phyloP scores from a whole-genome alignment of 768 basidiomycete species.

The Mycena filopes region DNA sequence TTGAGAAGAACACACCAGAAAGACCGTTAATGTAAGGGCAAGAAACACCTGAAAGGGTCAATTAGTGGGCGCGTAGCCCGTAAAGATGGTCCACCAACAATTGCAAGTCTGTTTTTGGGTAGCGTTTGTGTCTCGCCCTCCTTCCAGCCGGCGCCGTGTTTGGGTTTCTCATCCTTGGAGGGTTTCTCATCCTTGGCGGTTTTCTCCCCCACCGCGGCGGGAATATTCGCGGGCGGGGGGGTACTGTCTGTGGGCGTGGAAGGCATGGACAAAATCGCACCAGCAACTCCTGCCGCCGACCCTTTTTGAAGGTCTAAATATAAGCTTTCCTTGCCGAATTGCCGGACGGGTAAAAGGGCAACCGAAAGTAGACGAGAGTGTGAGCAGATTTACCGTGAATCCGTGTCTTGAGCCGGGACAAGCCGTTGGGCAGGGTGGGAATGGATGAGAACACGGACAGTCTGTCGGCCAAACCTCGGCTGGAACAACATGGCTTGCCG shows the following conservation, averaged over 20 bases:
- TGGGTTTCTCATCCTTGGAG: slow-evolving; percentile 28
- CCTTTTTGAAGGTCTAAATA: neutral
- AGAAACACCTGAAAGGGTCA: slow-evolving; percentile 51
- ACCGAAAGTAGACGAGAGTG: neutral
- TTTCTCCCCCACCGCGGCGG: neutral
- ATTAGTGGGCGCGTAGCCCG: neutral
- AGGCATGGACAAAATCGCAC: slow-evolving; percentile 31
- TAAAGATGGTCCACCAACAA: slow-evolving; percentile 44
- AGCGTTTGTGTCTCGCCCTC: slow-evolving; percentile 62
- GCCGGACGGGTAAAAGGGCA: slow-evolving; percentile 39
- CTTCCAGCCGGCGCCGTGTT: slow-evolving; percentile 66
- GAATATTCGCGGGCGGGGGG: slow-evolving; percentile 2
- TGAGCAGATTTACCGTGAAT: neutral
- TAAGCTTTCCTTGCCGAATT: slow-evolving; percentile 41
- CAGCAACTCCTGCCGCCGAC: neutral
- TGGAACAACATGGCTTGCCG: neutral
- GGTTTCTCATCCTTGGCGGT: slow-evolving; percentile 29
- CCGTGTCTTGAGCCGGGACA: neutral
- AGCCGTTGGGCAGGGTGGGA: neutral
- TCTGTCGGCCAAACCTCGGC: no score
- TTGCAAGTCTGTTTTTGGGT: slow-evolving; percentile 61
- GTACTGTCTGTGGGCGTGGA: slow-evolving; percentile 24
- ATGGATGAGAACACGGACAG: no score
- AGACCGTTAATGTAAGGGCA: slow-evolving; percentile 57
- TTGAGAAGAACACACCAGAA: slow-evolving; percentile 43